Evolutionary conservation across 352 stramenopile species (phyloP).

Genomic region (Globisporangium heterothallicum): DNA sequence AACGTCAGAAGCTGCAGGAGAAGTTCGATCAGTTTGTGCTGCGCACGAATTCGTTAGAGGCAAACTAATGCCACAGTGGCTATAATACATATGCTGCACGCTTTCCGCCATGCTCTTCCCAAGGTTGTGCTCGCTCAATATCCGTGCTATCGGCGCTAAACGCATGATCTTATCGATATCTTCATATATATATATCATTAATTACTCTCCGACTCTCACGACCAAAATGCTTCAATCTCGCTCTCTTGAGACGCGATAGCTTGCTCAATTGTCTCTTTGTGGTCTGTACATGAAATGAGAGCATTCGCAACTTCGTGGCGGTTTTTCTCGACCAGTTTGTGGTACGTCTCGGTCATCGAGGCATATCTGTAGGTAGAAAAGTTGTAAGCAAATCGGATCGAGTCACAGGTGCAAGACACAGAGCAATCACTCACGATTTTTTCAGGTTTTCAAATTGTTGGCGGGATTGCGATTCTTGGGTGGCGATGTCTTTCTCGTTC

Average conservation of each 20-base stretch:
- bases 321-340: slow-evolving; percentile 51
- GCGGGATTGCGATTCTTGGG: slow-evolving; percentile 33
- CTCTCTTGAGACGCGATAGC: slow-evolving; percentile 54
- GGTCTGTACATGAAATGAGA: slow-evolving; percentile 55
- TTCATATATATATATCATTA: not conserved
- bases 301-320: slow-evolving; percentile 53
- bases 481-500: slow-evolving; percentile 46
- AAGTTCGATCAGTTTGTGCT: slow-evolving; percentile 82
- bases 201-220: slow-evolving; percentile 18
- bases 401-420: not conserved
- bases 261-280: slow-evolving; percentile 59
- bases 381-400: not conserved
- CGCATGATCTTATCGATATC: slow-evolving; percentile 11
- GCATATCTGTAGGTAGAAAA: slow-evolving; percentile 24
- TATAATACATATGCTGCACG: not conserved
- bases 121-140: too few relatives aligned
- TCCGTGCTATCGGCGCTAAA: too few relatives aligned
- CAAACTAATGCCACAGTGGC: slow-evolving; percentile 10
- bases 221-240: slow-evolving; percentile 44
- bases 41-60: slow-evolving; percentile 46
- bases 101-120: too few relatives aligned
- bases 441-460: slow-evolving; percentile 40
- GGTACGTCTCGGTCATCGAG: slow-evolving; percentile 45
- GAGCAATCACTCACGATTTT: slow-evolving; percentile 39
- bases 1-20: slow-evolving; percentile 82